Base-by-base conservation (phyloP, 495 filamentous ascomycete genomes). In the Penicillium flavigenum region DNA sequence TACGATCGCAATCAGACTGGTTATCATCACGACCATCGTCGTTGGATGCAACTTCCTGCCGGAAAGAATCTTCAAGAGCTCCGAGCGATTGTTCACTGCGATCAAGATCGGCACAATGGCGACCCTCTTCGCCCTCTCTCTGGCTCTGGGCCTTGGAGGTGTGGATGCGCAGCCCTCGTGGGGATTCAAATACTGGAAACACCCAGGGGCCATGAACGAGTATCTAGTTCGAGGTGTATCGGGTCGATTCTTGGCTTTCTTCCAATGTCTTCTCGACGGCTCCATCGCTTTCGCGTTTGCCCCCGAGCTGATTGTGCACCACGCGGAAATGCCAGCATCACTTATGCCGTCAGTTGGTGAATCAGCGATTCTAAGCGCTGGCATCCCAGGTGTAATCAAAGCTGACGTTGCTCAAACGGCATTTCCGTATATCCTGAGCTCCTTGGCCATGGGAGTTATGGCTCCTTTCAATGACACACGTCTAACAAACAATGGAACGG, bases 101-200 rank as follows among this genome's bases (percentile, higher is more conserved):
- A 70, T 95, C 67, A 98, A 96, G 66, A 78, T 95, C 46, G 73
- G 87, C 53, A 90, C 91, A 32, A 81, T 95, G 27, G 83, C 87
- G 55, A 86, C 84, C 22, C 87, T 92, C 64, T 75, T 89, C 1
- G 78, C 86, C 49, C 62, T 83, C 54, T 88, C 87, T 67, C 81
- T 86, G 46, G 83, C 89, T 34, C 72, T 92, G 51, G 85, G 82
- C 10, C 84, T 90, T 22, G 86, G 87, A 36, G 87, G 85, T 17
- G 84, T 87, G 51, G 85, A 88, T 1, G 72, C 80, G 2, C 65
- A 81, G 46, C 81, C 86, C 53, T 77, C 81, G 5, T 89, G 86
- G 66, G 89, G 88, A 4, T 94, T 93, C 68, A 77, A 85, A 20
- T 92, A 86, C 70, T 94, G 90, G 90, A 76, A 69, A 14, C 68